Conservation (phyloP, 176 grass and related monocot species). For the Carex pumila region DNA sequence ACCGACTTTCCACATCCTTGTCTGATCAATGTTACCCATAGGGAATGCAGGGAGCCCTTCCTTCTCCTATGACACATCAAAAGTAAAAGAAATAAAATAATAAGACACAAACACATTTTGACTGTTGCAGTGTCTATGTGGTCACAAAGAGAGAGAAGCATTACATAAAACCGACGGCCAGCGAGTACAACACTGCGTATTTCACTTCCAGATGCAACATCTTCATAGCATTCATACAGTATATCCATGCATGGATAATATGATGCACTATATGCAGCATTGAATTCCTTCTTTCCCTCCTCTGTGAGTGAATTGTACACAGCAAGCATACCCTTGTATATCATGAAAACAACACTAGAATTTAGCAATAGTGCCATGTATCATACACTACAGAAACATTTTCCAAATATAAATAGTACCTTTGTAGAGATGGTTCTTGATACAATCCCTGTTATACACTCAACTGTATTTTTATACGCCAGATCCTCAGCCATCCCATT, state of each 20-base stretch:
- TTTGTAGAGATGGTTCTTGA: slow-evolving; percentile 78
- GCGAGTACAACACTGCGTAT: slow-evolving; percentile 78
- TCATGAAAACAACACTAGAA: background rate
- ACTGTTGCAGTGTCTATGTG: background rate
- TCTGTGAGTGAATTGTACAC: slow-evolving; percentile 58
- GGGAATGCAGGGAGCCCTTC: slow-evolving; percentile 77
- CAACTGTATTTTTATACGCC: slow-evolving; percentile 66
- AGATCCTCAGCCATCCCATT: slow-evolving; percentile 61
- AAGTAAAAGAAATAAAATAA: background rate
- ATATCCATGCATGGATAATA: slow-evolving; percentile 76
- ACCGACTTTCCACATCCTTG: slow-evolving; percentile 76
- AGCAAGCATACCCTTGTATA: slow-evolving; percentile 54
- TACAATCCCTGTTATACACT: slow-evolving; percentile 74
- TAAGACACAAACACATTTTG: background rate
- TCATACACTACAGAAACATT: background rate
- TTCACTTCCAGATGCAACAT: slow-evolving; percentile 68
- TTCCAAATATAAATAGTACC: slow-evolving; percentile 16
- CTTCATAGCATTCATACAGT: slow-evolving; percentile 61
- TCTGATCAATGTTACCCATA: slow-evolving; percentile 73
- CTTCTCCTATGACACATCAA: slow-evolving; percentile 45
- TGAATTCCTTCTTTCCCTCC: slow-evolving; percentile 62
- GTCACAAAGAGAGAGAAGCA: background rate
- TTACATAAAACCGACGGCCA: slow-evolving; percentile 61
- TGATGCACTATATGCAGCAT: slow-evolving; percentile 60
- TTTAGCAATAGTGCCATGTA: background rate